Conservation (phyloP, 2,329 filamentous ascomycete species). For the Colletotrichum sublineola region DNA sequence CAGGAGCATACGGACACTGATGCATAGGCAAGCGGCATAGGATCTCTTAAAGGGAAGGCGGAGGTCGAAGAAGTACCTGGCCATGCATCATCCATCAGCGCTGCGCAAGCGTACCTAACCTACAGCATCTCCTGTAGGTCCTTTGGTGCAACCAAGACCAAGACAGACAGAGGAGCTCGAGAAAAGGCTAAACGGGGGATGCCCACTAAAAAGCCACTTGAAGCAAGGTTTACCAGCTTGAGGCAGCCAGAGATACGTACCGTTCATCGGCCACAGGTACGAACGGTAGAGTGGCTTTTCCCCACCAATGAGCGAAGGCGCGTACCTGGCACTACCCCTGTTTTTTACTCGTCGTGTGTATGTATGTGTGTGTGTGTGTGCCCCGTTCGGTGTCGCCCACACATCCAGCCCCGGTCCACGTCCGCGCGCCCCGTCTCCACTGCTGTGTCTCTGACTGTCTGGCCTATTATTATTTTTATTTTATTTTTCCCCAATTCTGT, state of each 20-base stretch:
- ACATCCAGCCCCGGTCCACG: constrained; percentile 23
- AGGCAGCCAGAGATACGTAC: constrained; percentile 7
- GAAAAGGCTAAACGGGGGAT: constrained; percentile 35
- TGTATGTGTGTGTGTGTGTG: background rate
- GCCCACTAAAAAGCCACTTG: constrained; percentile 22
- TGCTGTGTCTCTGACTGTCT: background rate
- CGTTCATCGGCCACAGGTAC: constrained; percentile 37
- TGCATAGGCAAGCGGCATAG: background rate
- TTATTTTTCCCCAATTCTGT: background rate
- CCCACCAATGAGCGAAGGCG: constrained; percentile 19
- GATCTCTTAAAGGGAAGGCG: background rate
- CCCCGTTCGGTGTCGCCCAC: background rate
- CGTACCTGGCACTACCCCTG: constrained; percentile 34
- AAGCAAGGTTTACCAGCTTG: constrained; percentile 8
- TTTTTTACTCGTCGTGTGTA: background rate
- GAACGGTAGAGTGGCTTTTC: constrained; percentile 36
- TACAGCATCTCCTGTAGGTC: no score
- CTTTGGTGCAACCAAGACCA: background rate
- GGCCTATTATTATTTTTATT: background rate
- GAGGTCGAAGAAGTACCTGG: background rate
- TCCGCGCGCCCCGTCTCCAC: constrained; percentile 4
- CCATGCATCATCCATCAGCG: background rate
- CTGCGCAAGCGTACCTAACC: background rate
- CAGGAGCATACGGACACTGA: constrained; percentile 1
- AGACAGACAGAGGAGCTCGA: constrained; percentile 10